Base-by-base conservation (phyloP, 1,139 yeast species). In the Hyphopichia wangnamkhiaoensis region DNA sequence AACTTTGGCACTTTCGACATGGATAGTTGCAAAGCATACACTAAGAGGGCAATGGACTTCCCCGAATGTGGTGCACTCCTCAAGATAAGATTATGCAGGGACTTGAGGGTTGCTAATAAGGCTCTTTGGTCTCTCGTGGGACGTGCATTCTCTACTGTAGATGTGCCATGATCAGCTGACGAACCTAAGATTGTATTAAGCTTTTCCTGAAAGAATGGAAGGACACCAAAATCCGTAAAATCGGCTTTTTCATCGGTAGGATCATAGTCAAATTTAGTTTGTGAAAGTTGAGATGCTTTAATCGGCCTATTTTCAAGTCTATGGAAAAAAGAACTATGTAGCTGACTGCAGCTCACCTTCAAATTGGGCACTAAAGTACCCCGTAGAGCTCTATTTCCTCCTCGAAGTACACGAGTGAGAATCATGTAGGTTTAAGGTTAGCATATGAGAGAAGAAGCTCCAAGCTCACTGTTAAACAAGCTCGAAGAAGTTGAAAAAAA, bases 121-220 rank as follows among this genome's bases (percentile, higher is more conserved):
- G 47, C 44, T 31, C 54, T 43, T 41, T 65, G 70, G 29, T 56
- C 61, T 13, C 31, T 31, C 0, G 61, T 58, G 5, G 71, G 68
- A 1, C 31, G 18, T 1, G 44, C 45, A 39, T 58, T 59, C 5
- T 27, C 30, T 12, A 38, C 39, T 1, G 59, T 53, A 3, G 36
- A 31, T 4, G 31, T 28, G 2, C 35, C 16, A 18, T 33, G 5
- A 7, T 20, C 13, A 25, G 24, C 6, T 31, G 35, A 3, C 26
- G 35, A 15, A 23, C 13, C 34, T 23, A 4, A 50, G 44, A 12
- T 40, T 24, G 41, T 32, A 37, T 65, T 61, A 18, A 64, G 39
- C 12, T 50, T 50, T 23, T 44, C 39, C 37, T 64, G 71, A 12
- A 65, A 40, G 37, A 56, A 62, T 1, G 70, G 68, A 17, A 63